Conservation (phyloP, 768 basidiomycete species). For the Leccinum broughii region DNA sequence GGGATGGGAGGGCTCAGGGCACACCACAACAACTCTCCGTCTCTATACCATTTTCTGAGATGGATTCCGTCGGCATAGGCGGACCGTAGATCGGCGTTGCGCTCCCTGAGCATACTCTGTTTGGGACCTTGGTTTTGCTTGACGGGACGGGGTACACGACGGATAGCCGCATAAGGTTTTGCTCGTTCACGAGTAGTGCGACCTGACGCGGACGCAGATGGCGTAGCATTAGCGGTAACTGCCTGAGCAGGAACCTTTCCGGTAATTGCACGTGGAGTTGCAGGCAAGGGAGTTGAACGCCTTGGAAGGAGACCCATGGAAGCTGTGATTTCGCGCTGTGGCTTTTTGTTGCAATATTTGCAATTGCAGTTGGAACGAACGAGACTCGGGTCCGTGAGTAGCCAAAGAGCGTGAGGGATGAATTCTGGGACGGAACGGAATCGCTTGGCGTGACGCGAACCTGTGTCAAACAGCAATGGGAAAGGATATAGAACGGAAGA, state of each 20-base stretch:
- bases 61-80: conserved; percentile 47
- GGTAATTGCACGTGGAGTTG: conserved; percentile 16
- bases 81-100: conserved; percentile 63
- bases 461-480: conserved; percentile 18
- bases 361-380: conserved; percentile 59
- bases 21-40: conserved; percentile 74
- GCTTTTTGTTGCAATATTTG: conserved; percentile 73
- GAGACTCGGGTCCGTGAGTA: conserved; percentile 54
- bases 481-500: background rate
- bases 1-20: conserved; percentile 52
- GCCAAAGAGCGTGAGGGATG: conserved; percentile 81
- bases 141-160: conserved; percentile 37
- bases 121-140: conserved; percentile 41
- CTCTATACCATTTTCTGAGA: conserved; percentile 61
- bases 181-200: conserved; percentile 24
- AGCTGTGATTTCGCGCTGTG: conserved; percentile 69
- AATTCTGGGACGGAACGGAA: conserved; percentile 88
- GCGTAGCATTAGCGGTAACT: conserved; percentile 19
- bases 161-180: conserved; percentile 44
- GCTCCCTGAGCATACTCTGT: conserved; percentile 57
- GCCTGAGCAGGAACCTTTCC: conserved; percentile 4
- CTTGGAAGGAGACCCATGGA: conserved; percentile 48
- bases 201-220: conserved; percentile 6
- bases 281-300: conserved; percentile 36
- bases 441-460: conserved; percentile 44